Percentiles rank a stretch among this genome's conserved stretches.
Evolutionary conservation across 2,329 filamentous ascomycete genomes (phyloP).

Genomic region (Verticillium albo-atrum): DNA sequence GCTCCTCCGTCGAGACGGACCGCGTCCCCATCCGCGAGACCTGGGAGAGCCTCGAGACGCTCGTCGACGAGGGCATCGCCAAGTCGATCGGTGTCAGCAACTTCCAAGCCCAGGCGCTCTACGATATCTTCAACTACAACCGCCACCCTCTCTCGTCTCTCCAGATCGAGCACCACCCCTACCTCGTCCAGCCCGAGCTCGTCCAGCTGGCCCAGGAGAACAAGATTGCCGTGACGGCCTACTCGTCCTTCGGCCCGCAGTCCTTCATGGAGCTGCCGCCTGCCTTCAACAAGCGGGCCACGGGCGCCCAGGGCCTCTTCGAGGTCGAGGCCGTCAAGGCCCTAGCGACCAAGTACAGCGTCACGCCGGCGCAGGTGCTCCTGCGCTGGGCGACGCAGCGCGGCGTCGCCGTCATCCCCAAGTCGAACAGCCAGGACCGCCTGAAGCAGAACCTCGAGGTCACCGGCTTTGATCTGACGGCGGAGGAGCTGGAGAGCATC

Average conservation of each 20-base stretch:
- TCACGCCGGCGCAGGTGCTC: conserved; percentile 61
- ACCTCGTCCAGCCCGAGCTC: conserved; percentile 56
- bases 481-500: conserved; percentile 52
- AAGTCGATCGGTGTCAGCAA: conserved; percentile 58
- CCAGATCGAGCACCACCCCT: conserved; percentile 67
- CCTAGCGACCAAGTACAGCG: conserved; percentile 48
- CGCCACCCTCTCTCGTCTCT: conserved; percentile 47
- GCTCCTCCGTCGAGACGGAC: conserved; percentile 29
- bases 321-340: conserved; percentile 31
- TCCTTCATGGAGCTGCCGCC: conserved; percentile 36
- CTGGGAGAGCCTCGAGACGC: conserved; percentile 56
- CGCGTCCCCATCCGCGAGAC: conserved; percentile 47
- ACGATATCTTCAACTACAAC: conserved; percentile 58
- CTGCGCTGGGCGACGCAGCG: conserved; percentile 65
- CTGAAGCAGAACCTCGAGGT: conserved; percentile 53
- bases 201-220: conserved; percentile 52
- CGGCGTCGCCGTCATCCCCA: conserved; percentile 60
- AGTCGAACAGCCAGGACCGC: conserved; percentile 45
- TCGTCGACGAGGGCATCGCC: conserved; percentile 43
- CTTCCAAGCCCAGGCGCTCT: conserved; percentile 51
- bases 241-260: conserved; percentile 62
- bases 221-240: conserved; percentile 57
- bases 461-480: conserved; percentile 46
- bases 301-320: conserved; percentile 19
- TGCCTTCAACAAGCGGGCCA: conserved; percentile 46